Conservation (phyloP, 1,284 basidiomycete species). For the Sporisorium scitamineum region DNA sequence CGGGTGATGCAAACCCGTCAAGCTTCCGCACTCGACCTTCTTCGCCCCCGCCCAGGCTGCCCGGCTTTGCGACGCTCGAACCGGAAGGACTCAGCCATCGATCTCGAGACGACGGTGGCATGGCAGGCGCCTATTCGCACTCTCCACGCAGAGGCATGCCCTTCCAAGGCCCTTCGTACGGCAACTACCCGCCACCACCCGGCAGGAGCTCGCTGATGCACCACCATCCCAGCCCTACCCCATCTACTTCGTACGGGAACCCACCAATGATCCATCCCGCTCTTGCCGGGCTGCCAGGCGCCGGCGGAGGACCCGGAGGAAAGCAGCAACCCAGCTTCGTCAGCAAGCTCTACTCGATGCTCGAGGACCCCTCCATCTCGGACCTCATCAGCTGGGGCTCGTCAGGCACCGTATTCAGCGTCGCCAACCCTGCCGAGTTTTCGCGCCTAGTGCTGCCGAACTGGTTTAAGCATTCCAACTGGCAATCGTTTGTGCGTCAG, state of each 20-base stretch:
- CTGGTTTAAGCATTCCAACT: slow-evolving; percentile 68
- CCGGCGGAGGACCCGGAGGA: slow-evolving; percentile 52
- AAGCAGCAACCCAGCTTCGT: slow-evolving; percentile 65
- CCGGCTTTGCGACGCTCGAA: slow-evolving; percentile 43
- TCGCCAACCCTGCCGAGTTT: slow-evolving; percentile 63
- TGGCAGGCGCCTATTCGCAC: slow-evolving; percentile 20
- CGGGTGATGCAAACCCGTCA: slow-evolving; percentile 16
- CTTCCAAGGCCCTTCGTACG: slow-evolving; percentile 28
- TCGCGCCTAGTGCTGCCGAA: slow-evolving; percentile 60
- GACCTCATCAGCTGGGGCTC: slow-evolving; percentile 61
- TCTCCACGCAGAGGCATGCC: slow-evolving; percentile 39
- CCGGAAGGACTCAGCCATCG: slow-evolving; percentile 28
- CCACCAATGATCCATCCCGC: slow-evolving; percentile 60
- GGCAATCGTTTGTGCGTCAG: slow-evolving; percentile 66
- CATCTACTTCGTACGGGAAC: slow-evolving; percentile 48
- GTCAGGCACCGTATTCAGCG: slow-evolving; percentile 58
- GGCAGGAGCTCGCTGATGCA: slow-evolving; percentile 37
- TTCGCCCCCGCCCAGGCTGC: slow-evolving; percentile 44
- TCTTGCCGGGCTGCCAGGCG: slow-evolving; percentile 55
- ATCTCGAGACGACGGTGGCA: slow-evolving; percentile 19
- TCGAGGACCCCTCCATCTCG: slow-evolving; percentile 60
- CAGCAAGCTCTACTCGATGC: slow-evolving; percentile 64
- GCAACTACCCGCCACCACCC: slow-evolving; percentile 24
- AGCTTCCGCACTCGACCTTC: slow-evolving; percentile 24
- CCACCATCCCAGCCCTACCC: slow-evolving; percentile 36